These are phyloP conservation scores for Passalora sequoiae DNA, from an alignment of 2,329 filamentous ascomycete genomes.

Conservation along the genomic window DNA sequence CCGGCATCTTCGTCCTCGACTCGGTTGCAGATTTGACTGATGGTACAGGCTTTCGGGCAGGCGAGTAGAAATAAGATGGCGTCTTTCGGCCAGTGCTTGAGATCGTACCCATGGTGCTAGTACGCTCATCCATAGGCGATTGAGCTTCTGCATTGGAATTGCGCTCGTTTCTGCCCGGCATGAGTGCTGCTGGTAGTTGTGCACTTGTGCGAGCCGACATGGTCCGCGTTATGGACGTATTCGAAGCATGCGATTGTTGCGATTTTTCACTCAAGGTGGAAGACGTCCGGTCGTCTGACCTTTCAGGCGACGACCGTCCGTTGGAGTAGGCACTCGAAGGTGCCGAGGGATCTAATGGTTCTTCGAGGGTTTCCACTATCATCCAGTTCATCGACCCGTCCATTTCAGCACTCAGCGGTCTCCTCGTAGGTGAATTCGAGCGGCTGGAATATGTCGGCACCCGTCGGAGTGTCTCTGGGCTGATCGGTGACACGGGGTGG, in stretches of 20 bases:
- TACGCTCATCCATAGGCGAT: constrained; percentile 20
- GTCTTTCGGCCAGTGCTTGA: constrained; percentile 32
- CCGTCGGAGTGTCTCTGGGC: constrained; percentile 24
- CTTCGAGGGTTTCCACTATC: constrained; percentile 17
- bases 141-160: constrained; percentile 5
- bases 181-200: constrained; percentile 33
- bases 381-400: constrained; percentile 29
- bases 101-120: constrained; percentile 29
- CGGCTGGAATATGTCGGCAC: constrained; percentile 24
- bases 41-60: constrained; percentile 12
- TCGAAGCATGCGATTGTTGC: constrained; percentile 40
- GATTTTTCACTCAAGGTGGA: constrained; percentile 54
- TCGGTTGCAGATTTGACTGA: constrained; percentile 1
- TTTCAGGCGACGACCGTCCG: constrained; percentile 45
- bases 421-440: constrained; percentile 10
- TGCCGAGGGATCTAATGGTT: constrained; percentile 13
- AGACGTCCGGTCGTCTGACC: constrained; percentile 52
- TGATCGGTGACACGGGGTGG: constrained; percentile 23
- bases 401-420: constrained; percentile 18
- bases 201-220: constrained; percentile 43
- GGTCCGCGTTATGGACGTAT: constrained; percentile 40
- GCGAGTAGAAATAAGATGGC: constrained; percentile 24
- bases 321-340: constrained; percentile 14
- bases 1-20: constrained; percentile 1
- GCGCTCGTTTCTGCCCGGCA: constrained; percentile 8